Conservation (phyloP, 371 early-diverging fungal genomes). For the Mucor saturninus region DNA sequence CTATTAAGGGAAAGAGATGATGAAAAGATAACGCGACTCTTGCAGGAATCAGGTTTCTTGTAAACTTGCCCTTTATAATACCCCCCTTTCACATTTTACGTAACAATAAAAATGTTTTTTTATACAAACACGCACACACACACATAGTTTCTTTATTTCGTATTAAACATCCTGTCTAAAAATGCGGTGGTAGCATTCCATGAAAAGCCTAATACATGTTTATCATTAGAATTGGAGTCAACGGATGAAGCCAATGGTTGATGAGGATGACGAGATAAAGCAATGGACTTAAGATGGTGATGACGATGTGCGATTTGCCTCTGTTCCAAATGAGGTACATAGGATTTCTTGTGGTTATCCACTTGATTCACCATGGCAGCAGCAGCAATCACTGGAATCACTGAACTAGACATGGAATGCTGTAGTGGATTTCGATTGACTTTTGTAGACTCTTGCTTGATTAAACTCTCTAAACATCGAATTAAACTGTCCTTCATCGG, state of each 20-base stretch:
- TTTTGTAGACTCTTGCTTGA: background rate
- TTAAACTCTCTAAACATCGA: slow-evolving; percentile 26
- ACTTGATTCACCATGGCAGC: no score
- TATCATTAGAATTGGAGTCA: background rate
- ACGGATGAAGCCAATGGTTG: background rate
- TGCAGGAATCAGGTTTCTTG: slow-evolving; percentile 88
- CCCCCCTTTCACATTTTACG: background rate
- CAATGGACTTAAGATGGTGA: slow-evolving; percentile 27
- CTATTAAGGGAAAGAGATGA: slow-evolving; percentile 78
- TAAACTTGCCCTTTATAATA: slow-evolving; percentile 33
- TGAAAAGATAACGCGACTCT: slow-evolving; percentile 84
- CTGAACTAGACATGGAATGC: background rate
- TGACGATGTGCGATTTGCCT: slow-evolving; percentile 26
- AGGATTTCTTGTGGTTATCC: background rate
- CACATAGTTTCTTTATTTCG: background rate
- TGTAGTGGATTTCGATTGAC: no score
- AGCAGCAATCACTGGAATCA: background rate
- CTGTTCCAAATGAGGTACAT: slow-evolving; percentile 26
- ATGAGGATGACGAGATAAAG: slow-evolving; percentile 14
- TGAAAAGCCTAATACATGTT: background rate
- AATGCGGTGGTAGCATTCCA: background rate
- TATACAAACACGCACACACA: background rate
- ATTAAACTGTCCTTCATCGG: slow-evolving; percentile 46
- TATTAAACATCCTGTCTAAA: slow-evolving; percentile 1
- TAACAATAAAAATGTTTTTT: background rate